These are phyloP conservation scores for Termitomyces sp. DNA, from an alignment of 768 basidiomycete genomes.

Conservation along the genomic window DNA sequence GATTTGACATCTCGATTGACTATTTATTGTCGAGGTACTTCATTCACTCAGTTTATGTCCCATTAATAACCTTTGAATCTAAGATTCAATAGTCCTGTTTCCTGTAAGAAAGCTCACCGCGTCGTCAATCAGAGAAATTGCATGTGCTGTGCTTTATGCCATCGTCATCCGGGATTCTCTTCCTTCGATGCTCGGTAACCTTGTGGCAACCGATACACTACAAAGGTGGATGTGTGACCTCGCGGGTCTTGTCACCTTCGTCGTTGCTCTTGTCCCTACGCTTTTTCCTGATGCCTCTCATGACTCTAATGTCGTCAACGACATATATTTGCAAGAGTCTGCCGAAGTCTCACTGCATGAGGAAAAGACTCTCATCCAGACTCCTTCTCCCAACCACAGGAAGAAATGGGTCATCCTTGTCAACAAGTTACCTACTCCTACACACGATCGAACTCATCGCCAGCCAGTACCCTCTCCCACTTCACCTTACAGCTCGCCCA, in stretches of 20 bases:
- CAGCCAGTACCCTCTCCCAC: background rate
- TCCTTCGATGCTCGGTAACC: background rate
- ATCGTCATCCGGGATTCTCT: background rate
- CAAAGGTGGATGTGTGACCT: slow-evolving; percentile 2
- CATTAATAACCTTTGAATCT: background rate
- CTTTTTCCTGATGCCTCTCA: background rate
- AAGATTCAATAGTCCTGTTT: background rate
- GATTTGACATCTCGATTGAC: background rate
- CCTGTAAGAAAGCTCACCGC: background rate
- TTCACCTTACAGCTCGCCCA: background rate
- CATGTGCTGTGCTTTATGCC: background rate
- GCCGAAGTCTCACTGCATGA: background rate
- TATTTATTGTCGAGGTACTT: background rate
- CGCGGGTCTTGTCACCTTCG: slow-evolving; percentile 4
- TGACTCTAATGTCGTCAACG: background rate
- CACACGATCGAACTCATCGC: background rate
- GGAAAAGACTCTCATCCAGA: slow-evolving; percentile 6
- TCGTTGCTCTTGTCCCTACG: slow-evolving; percentile 1
- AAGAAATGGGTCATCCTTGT: slow-evolving; percentile 4
- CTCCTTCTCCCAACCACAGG: slow-evolving; percentile 4
- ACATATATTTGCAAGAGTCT: background rate
- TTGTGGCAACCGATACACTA: background rate
- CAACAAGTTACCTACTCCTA: background rate
- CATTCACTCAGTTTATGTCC: background rate
- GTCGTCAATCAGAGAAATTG: slow-evolving; percentile 1